A percentile compares a stretch with the other conserved stretches of the same genome.
Conservation (phyloP, 192 early-diverging fungal species). For the Umbelopsis isabellina region DNA sequence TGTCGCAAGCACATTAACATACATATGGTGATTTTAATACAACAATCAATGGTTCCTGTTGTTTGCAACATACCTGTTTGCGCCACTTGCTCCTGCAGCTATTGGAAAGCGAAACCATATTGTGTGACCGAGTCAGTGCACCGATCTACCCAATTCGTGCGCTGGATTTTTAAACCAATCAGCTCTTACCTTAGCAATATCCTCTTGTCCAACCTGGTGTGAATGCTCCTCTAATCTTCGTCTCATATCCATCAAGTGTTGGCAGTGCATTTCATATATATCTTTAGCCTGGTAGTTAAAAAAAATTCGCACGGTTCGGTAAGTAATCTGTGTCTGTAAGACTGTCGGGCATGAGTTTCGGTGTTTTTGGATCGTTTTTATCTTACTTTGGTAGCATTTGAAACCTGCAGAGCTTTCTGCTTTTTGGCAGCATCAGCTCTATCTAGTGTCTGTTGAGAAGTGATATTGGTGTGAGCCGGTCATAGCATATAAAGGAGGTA, state of each 20-base stretch:
- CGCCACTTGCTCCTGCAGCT: constrained; percentile 17
- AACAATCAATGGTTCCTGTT: neutral
- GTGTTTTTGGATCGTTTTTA: neutral
- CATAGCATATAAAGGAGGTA: neutral
- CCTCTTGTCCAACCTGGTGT: constrained; percentile 17
- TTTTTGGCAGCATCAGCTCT: constrained; percentile 26
- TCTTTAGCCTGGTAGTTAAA: neutral
- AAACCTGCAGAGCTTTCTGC: constrained; percentile 21
- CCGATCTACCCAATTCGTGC: neutral
- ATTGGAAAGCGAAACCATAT: constrained; percentile 22
- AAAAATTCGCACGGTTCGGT: neutral
- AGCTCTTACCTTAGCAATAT: constrained; percentile 14
- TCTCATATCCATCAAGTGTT: constrained; percentile 11
- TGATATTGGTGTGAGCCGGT: neutral
- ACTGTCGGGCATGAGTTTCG: no score
- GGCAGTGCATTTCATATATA: constrained; percentile 1
- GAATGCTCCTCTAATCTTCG: neutral
- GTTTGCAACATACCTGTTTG: neutral
- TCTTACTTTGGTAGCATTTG: constrained; percentile 30
- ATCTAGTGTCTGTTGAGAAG: constrained; percentile 15
- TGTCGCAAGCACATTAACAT: neutral
- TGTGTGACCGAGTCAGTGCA: constrained; percentile 12
- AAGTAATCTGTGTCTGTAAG: no score
- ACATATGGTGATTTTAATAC: neutral
- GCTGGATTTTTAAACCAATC: constrained; percentile 1